Evolutionary conservation across 306 rosid genomes (phyloP), one percentile per base, ranked within the genome.

Genomic region (Macrotyloma uniflorum): DNA sequence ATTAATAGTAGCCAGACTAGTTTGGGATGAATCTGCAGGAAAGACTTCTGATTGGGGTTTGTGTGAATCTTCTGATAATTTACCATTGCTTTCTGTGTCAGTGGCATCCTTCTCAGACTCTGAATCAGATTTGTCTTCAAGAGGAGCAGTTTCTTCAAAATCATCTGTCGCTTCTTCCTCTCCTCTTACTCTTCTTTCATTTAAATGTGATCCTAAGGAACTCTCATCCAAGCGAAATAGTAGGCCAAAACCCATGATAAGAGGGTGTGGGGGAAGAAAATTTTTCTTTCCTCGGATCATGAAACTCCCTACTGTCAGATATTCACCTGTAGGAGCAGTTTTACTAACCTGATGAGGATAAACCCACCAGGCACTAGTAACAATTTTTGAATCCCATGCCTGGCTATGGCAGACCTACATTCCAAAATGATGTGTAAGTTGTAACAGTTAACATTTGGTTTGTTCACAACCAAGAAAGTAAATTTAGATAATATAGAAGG

Each of bases 351-450:
- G 99, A 80, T 91, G 90, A 74, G 98, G 98, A 85, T 90, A 86
- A 86, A 93, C 99, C 97, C 99, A 95, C 99, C 97, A 95, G 84
- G 99, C 98, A 85, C 99, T 95, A 7, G 98, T 95, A 81, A 95
- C 98, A 66, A 95, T 95, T 82, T 95, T 95, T n/a, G 98, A 91
- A 86, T 95, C 97, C 99, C 99, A 95, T 64, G 97, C 99, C 82
- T 90, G 91, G 82, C 98, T 93, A 68, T 95, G 98, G 88, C 99
- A 95, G 79, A 95, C 99, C 99, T 95, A 85, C 38, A 81, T 22
- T 51, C 67, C 42, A 77, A 77, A 86, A 72, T 55, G 58, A 82
- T 45, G 66, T 20, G 32, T 42, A 33, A 16, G 59, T 45, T 36
- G 67, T 30, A 42, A 33, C 16, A 68, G 64, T 77, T 75, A 74